These are phyloP conservation scores for Madurella fahalii DNA, from an alignment of 2,329 filamentous ascomycete genomes.

Conservation along the genomic window DNA sequence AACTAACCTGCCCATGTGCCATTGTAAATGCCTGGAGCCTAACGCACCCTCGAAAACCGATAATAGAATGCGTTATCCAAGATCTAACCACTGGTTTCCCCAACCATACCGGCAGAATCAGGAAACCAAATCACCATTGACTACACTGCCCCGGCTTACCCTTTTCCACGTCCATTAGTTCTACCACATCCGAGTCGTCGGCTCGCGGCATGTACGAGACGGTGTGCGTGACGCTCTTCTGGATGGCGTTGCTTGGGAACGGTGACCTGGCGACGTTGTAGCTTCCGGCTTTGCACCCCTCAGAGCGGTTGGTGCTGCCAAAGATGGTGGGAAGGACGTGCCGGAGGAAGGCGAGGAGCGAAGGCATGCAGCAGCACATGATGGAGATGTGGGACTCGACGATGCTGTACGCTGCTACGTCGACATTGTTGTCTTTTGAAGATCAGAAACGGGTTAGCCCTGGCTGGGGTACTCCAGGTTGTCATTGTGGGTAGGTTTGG, in stretches of 20 bases:
- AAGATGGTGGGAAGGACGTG: background rate
- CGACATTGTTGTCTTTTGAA: conserved; percentile 3
- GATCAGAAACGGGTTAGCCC: too few species aligned
- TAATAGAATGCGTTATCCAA: too few species aligned
- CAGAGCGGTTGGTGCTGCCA: background rate
- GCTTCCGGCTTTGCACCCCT: background rate
- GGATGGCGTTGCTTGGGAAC: background rate
- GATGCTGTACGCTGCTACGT: background rate
- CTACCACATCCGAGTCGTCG: background rate
- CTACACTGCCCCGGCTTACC: background rate
- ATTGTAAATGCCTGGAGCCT: too few species aligned
- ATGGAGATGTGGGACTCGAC: conserved; percentile 2
- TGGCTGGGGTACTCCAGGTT: too few species aligned
- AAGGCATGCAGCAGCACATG: conserved; percentile 3
- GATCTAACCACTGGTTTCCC: too few species aligned
- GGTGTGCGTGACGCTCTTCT: background rate
- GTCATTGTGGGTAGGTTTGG: background rate
- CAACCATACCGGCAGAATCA: too few species aligned
- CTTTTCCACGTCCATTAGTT: background rate
- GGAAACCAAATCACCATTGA: background rate
- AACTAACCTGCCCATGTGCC: too few species aligned
- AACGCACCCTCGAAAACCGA: too few species aligned
- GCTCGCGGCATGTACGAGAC: background rate
- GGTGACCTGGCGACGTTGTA: background rate
- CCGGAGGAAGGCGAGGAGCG: conserved; percentile 1